These are phyloP conservation scores for Rhodotorula sp. DNA, from an alignment of 1,284 basidiomycete species.

Conservation along the genomic window DNA sequence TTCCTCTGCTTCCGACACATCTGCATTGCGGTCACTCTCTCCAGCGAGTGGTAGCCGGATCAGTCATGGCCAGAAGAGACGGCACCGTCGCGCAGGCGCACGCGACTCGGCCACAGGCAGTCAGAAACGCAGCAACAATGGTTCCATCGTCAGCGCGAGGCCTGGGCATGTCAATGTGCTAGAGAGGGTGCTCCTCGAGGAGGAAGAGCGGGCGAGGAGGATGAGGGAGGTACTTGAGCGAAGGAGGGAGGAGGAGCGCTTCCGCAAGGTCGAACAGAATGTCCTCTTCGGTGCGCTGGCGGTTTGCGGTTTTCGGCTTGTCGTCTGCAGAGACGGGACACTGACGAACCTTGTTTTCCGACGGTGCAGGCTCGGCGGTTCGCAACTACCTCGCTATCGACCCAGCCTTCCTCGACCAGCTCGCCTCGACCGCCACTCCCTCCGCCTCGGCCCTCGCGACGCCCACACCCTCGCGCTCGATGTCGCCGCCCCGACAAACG, in stretches of 20 bases:
- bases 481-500: not conserved
- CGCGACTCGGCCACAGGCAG: not conserved
- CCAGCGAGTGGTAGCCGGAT: not conserved
- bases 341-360: no score
- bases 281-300: constrained; percentile 13
- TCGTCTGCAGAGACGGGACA: no score
- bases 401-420: constrained; percentile 1
- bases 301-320: not conserved
- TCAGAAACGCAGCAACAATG: constrained; percentile 8
- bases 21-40: not conserved
- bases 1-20: not conserved
- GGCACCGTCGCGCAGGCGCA: constrained; percentile 11
- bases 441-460: not conserved
- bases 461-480: constrained; percentile 1
- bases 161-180: not conserved
- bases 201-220: constrained; percentile 7
- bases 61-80: constrained; percentile 7
- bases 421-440: not conserved
- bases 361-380: constrained; percentile 9
- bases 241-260: not conserved
- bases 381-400: constrained; percentile 17
- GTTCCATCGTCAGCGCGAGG: no score
- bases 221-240: constrained; percentile 5
- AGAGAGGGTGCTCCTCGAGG: not conserved
- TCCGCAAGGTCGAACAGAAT: not conserved